Percentiles rank a stretch among this genome's conserved stretches.
These are phyloP conservation scores for Eragrostis nindensis DNA, from an alignment of 176 grass and related monocot genomes.

Conservation along the genomic window DNA sequence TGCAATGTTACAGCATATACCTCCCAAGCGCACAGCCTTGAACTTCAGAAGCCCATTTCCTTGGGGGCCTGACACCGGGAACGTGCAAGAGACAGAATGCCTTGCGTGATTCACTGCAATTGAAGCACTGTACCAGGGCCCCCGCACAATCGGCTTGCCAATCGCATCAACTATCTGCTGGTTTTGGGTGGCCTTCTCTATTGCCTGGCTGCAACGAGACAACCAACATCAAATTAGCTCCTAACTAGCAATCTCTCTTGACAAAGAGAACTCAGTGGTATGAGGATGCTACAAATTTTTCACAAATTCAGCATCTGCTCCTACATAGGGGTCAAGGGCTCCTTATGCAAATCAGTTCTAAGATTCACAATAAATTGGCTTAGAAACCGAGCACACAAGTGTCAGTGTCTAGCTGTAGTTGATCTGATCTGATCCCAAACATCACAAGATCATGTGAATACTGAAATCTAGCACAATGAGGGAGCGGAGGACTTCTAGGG, in stretches of 20 bases:
- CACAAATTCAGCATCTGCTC: not conserved
- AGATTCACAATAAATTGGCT: not conserved
- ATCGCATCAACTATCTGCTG: conserved; percentile 63
- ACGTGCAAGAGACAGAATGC: conserved; percentile 74
- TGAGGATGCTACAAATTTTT: conserved; percentile 7
- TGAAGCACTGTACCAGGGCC: conserved; percentile 75
- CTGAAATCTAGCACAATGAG: not conserved
- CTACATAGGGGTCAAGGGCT: not conserved
- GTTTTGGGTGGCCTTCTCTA: conserved; percentile 73
- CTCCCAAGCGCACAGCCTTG: conserved; percentile 73
- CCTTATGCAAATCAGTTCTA: not conserved
- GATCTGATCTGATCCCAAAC: not conserved
- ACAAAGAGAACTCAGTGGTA: not conserved
- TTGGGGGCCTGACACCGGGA: conserved; percentile 58
- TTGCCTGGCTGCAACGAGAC: conserved; percentile 64
- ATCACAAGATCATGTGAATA: not conserved
- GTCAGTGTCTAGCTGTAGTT: not conserved
- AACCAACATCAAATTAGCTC: conserved; percentile 2
- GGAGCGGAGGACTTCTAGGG: not conserved
- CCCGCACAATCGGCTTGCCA: conserved; percentile 63
- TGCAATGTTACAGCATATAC: conserved; percentile 18
- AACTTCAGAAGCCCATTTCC: conserved; percentile 79
- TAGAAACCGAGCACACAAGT: not conserved
- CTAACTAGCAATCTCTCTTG: not conserved
- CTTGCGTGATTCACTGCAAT: conserved; percentile 50